Evolutionary conservation across 2,329 filamentous ascomycete genomes (phyloP).

Genomic region (Dactylellina haptotyla): DNA sequence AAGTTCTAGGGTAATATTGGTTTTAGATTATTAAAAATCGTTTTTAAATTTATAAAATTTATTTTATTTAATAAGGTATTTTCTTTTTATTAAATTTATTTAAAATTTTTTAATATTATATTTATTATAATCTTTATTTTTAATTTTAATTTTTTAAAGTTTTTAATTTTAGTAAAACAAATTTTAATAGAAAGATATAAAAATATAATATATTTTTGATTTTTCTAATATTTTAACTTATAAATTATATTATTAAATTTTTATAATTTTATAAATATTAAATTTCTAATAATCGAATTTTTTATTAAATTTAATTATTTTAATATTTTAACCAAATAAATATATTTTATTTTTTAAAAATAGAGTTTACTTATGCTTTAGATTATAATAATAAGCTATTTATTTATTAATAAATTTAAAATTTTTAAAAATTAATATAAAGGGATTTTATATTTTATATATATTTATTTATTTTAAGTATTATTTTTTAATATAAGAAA

Average conservation of each 20-base stretch:
- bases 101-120: conserved; percentile 15
- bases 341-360: conserved; percentile 3
- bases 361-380: background rate
- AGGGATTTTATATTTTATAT: background rate
- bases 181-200: background rate
- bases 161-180: background rate
- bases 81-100: background rate
- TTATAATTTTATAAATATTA: conserved; percentile 1
- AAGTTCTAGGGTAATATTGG: background rate
- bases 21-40: background rate
- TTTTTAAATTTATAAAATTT: conserved; percentile 9
- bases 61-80: conserved; percentile 5
- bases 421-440: conserved; percentile 2
- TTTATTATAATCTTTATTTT: conserved; percentile 1
- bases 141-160: background rate
- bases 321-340: background rate
- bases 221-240: conserved; percentile 2
- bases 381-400: conserved; percentile 5
- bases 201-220: background rate
- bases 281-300: conserved; percentile 2
- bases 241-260: conserved; percentile 10
- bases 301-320: conserved; percentile 5
- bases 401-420: background rate
- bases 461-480: background rate
- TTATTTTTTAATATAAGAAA: background rate